Base-by-base conservation (phyloP, 2,329 filamentous ascomycete species). In the Huntiella decipiens region DNA sequence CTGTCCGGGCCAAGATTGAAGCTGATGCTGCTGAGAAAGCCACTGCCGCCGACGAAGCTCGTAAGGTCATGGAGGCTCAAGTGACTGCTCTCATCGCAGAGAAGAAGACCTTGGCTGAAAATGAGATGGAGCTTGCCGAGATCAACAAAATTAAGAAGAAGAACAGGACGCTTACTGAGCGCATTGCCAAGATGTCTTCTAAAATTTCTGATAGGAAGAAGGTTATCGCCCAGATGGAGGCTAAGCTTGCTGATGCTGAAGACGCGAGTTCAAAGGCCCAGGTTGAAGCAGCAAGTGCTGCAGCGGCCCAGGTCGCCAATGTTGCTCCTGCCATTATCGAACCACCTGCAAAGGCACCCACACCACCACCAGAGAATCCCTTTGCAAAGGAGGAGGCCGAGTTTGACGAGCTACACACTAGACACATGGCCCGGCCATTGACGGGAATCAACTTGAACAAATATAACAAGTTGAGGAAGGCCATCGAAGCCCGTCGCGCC, bases 321-420 rank as follows among this genome's bases (percentile, higher is more conserved):
- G 22, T 8, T 28, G 22, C 22, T 6, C 22, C 22, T 28, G 22
- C 7, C 22, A 8, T 28, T 28, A 8, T 28, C 7, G 22, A 28
- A 28, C 22, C 22, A 28, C 22, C 22, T 28, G 38, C 37, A 5
- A 40, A 10, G 4, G 35, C 28, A 8, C 32, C 31, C 3, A 31
- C 42, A 4, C 38, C 42, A 10, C 7, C 37, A 16, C n/a, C 37
- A 13, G 36, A 39, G 15, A 41, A 49, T 37, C 44, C 44, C 3
- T 46, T 46, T 39, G 47, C 44, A 5, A 67, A 62, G 2, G 68
- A 70, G 52, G 73, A 71, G 57, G 75, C 69, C 58, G 79, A 79
- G 59, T 66, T 66, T 51, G 64, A 64, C 33, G 60, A 61, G 31
- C 66, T 67, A 51, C 57, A 63, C 28, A 60, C 64, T 0, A 56